Evolutionary conservation across 805 yeast genomes (phyloP).

Genomic region (Wickerhamomyces subpelliculosus): DNA sequence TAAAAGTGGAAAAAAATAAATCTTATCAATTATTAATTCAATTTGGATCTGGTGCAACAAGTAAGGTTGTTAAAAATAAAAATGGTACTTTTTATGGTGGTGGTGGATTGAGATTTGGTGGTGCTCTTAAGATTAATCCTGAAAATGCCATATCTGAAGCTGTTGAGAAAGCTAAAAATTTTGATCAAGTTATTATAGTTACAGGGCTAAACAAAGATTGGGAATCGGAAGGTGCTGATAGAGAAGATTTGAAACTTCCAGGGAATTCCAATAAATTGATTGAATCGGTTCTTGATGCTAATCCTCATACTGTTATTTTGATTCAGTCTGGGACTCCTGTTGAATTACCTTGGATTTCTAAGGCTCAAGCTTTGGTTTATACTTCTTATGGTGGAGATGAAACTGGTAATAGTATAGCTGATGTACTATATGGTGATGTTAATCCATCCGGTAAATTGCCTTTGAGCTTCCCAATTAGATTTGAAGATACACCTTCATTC

Average conservation of each 20-base stretch:
- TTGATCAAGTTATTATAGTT: slow-evolving; percentile 45
- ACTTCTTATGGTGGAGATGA: slow-evolving; percentile 59
- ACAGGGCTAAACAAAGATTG: slow-evolving; percentile 50
- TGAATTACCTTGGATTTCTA: slow-evolving; percentile 44
- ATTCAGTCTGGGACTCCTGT: slow-evolving; percentile 61
- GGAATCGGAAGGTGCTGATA: slow-evolving; percentile 58
- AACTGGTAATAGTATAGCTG: slow-evolving; percentile 53
- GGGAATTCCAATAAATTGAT: slow-evolving; percentile 41
- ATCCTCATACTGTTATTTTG: slow-evolving; percentile 46
- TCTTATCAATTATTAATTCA: slow-evolving; percentile 39
- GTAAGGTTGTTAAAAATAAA: slow-evolving; percentile 6
- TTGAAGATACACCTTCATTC: slow-evolving; percentile 51
- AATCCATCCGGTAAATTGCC: slow-evolving; percentile 58
- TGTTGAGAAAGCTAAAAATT: slow-evolving; percentile 39
- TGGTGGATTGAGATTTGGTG: slow-evolving; percentile 30
- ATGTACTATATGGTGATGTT: slow-evolving; percentile 51
- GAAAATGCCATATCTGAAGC: slow-evolving; percentile 34
- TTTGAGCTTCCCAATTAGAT: slow-evolving; percentile 43
- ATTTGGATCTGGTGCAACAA: slow-evolving; percentile 45
- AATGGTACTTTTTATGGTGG: slow-evolving; percentile 25
- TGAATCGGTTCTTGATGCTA: slow-evolving; percentile 37
- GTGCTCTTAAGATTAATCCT: slow-evolving; percentile 21
- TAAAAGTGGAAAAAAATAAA: slow-evolving; percentile 35
- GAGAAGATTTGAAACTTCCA: slow-evolving; percentile 46
- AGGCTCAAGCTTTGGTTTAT: slow-evolving; percentile 40